A percentile compares a stretch with the other conserved stretches of the same genome.
These are phyloP conservation scores for Plasmodium reichenowi DNA, from an alignment of 169 alveolate species.

Conservation along the genomic window DNA sequence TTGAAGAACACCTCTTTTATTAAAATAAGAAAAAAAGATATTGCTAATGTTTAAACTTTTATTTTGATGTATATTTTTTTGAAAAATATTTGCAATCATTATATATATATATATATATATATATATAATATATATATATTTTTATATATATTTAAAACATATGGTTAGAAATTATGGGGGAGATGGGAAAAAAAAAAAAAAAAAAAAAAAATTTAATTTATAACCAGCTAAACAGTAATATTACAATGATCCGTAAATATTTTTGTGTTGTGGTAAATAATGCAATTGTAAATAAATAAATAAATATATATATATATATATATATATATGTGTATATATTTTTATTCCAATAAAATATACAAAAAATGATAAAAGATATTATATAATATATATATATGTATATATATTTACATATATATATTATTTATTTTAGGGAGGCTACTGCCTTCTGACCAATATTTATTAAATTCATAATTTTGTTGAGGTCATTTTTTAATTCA, in stretches of 20 bases:
- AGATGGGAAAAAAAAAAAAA: neutral
- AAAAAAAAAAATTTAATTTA: neutral
- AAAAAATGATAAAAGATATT: neutral
- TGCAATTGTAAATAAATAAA: no score
- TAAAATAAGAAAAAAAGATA: slow-evolving; percentile 7
- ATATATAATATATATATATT: no score
- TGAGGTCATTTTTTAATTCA: slow-evolving; percentile 35
- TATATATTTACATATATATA: neutral
- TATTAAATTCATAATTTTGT: slow-evolving; percentile 41
- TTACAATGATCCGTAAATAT: no score
- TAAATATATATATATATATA: neutral
- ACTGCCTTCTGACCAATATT: slow-evolving; percentile 51
- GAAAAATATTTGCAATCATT: slow-evolving; percentile 27
- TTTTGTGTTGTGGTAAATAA: no score
- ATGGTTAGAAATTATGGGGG: neutral
- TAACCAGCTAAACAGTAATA: no score
- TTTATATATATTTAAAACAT: neutral
- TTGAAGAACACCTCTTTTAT: slow-evolving; percentile 81
- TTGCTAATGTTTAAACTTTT: slow-evolving; percentile 4
- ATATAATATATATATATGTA: no score
- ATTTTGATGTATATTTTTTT: slow-evolving; percentile 7
- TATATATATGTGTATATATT: neutral
- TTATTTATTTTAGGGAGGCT: slow-evolving; percentile 33
- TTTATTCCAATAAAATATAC: neutral
- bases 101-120: neutral